Conservation (phyloP, 148 eudicot species). For the Drosera capensis region DNA sequence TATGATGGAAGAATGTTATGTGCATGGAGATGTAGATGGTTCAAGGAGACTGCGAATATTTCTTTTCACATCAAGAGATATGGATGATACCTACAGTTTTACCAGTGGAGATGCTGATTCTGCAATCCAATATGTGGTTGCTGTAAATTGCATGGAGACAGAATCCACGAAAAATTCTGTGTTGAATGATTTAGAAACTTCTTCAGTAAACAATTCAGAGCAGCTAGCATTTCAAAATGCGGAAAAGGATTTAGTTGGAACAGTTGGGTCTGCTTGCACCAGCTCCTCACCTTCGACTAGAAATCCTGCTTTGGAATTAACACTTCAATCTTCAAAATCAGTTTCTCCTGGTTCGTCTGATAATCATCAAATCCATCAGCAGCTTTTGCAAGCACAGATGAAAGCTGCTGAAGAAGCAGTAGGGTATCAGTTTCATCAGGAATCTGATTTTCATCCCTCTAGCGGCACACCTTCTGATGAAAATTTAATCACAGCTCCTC, state of each 20-base stretch:
- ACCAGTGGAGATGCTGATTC: constrained; percentile 51
- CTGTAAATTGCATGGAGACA: constrained; percentile 84
- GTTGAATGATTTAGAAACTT: constrained; percentile 32
- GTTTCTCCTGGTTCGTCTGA: constrained; percentile 17
- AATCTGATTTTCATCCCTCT: constrained; percentile 18
- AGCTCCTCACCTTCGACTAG: constrained; percentile 23
- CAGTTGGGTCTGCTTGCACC: constrained; percentile 16
- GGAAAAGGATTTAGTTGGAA: constrained; percentile 26
- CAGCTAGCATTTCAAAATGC: constrained; percentile 33
- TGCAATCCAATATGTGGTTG: constrained; percentile 82
- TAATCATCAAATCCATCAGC: constrained; percentile 19
- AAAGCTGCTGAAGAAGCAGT: constrained; percentile 25
- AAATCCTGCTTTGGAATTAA: constrained; percentile 16
- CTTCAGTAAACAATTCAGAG: constrained; percentile 59
- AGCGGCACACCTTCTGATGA: constrained; percentile 23
- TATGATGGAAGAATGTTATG: constrained; percentile 93
- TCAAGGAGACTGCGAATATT: constrained; percentile 68
- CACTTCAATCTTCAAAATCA: constrained; percentile 29
- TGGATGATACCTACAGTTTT: constrained; percentile 59
- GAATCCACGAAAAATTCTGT: constrained; percentile 48
- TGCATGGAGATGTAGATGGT: constrained; percentile 55
- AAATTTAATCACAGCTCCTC: constrained; percentile 13
- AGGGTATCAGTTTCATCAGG: constrained; percentile 23
- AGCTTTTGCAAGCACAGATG: constrained; percentile 25
- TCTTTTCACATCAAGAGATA: constrained; percentile 58